Evolutionary conservation across 768 basidiomycete genomes (phyloP).

Genomic region (Pisolithus tinctorius): DNA sequence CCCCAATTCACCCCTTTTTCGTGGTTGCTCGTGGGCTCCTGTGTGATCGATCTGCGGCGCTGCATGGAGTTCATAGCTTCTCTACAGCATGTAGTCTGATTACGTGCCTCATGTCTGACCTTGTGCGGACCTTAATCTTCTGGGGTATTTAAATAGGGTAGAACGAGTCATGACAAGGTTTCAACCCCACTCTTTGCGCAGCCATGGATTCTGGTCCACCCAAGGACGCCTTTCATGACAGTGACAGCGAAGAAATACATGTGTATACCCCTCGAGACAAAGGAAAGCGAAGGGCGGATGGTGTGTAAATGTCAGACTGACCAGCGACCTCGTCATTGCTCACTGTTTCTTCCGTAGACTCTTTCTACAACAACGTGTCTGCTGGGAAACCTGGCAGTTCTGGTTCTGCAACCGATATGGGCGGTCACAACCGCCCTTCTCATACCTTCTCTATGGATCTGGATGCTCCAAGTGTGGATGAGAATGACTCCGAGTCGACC

Average conservation of each 20-base stretch:
- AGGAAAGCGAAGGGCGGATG: background rate
- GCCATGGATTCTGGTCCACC: background rate
- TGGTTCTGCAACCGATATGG: background rate
- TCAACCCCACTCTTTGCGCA: too few relatives aligned
- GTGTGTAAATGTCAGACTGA: background rate
- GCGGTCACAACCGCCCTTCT: background rate
- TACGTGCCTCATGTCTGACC: background rate
- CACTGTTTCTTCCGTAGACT: too few relatives aligned
- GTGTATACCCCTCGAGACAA: background rate
- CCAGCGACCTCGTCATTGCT: too few relatives aligned
- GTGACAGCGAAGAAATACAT: background rate
- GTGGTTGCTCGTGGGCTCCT: too few relatives aligned
- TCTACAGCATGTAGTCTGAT: background rate
- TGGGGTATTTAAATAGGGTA: background rate
- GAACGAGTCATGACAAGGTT: too few relatives aligned
- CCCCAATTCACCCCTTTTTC: too few relatives aligned
- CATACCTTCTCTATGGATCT: background rate
- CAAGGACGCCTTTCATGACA: background rate
- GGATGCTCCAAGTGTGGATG: background rate
- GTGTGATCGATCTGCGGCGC: too few relatives aligned
- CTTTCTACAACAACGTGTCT: too few relatives aligned
- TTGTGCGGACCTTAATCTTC: background rate
- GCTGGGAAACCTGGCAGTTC: too few relatives aligned
- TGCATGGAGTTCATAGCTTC: too few relatives aligned
- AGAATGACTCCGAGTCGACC: background rate